These are phyloP conservation scores for Avena atlantica DNA, from an alignment of 176 grass and related monocot genomes.

Conservation along the genomic window DNA sequence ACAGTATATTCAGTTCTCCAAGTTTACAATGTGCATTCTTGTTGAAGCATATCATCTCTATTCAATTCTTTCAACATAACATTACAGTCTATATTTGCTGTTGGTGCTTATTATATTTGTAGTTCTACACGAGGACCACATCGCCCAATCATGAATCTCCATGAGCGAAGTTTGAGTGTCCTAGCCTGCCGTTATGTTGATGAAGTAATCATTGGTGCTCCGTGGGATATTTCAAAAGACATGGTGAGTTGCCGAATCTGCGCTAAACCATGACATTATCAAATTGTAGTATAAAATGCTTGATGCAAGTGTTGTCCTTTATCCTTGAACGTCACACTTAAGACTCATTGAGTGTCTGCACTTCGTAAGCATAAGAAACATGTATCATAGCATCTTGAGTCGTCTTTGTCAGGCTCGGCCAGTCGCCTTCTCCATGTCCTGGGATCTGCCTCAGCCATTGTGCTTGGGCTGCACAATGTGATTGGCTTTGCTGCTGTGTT, in stretches of 20 bases:
- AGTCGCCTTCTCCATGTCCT: neutral
- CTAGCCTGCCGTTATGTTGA: conserved; percentile 94
- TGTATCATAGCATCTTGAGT: neutral
- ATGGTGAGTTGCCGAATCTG: conserved; percentile 65
- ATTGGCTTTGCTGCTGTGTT: neutral
- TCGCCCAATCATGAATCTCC: conserved; percentile 97
- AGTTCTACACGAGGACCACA: conserved; percentile 82
- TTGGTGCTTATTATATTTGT: conserved; percentile 36
- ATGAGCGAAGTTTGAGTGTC: conserved; percentile 95
- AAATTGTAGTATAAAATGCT: neutral
- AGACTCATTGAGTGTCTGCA: neutral
- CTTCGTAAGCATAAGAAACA: neutral
- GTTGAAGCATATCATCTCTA: conserved; percentile 18
- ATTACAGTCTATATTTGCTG: neutral
- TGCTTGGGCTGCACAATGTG: neutral
- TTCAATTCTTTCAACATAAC: conserved; percentile 1
- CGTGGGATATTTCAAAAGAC: conserved; percentile 92
- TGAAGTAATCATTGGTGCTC: conserved; percentile 98
- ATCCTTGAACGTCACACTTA: neutral
- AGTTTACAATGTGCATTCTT: conserved; percentile 26
- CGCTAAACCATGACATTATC: neutral
- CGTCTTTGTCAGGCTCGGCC: neutral
- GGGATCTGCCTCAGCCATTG: neutral
- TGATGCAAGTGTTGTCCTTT: neutral
- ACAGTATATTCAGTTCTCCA: conserved; percentile 33